Evolutionary conservation across 1,284 basidiomycete genomes (phyloP).

Genomic region (Hymenochaete sp.): DNA sequence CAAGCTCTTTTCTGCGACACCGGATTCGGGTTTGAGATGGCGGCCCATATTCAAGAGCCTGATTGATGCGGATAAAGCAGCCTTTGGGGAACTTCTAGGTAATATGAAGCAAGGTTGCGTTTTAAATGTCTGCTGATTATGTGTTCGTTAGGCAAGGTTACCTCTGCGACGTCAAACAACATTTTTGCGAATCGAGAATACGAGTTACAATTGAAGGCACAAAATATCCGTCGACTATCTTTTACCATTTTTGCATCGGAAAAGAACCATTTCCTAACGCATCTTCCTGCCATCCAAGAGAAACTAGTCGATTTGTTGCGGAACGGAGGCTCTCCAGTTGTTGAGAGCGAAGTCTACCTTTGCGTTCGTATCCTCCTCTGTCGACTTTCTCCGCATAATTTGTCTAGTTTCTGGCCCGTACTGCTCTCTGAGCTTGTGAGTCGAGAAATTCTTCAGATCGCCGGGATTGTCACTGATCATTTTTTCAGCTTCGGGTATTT

Average conservation of each 20-base stretch:
- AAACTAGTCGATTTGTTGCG: conserved; percentile 91
- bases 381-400: conserved; percentile 84
- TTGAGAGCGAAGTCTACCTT: conserved; percentile 91
- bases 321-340: conserved; percentile 71
- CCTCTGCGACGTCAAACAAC: conserved; percentile 83
- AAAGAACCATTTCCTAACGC: conserved; percentile 83
- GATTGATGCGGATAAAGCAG: conserved; percentile 82
- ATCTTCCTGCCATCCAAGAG: conserved; percentile 91
- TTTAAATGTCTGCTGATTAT: not conserved
- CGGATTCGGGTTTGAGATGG: conserved; percentile 58
- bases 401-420: conserved; percentile 96
- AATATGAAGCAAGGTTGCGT: conserved; percentile 21
- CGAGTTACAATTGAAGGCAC: conserved; percentile 83
- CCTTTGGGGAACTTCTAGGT: conserved; percentile 80
- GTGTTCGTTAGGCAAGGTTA: conserved; percentile 56
- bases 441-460: conserved; percentile 10
- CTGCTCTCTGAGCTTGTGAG: conserved; percentile 85
- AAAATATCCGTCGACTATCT: conserved; percentile 83
- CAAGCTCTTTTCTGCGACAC: conserved; percentile 74
- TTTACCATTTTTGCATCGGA: conserved; percentile 81
- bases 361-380: conserved; percentile 89
- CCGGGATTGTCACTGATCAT: not conserved
- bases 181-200: conserved; percentile 96
- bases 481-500: conserved; percentile 60
- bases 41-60: conserved; percentile 70